Base-by-base conservation (phyloP, 1,139 yeast species). In the Geotrichum fermentans region DNA sequence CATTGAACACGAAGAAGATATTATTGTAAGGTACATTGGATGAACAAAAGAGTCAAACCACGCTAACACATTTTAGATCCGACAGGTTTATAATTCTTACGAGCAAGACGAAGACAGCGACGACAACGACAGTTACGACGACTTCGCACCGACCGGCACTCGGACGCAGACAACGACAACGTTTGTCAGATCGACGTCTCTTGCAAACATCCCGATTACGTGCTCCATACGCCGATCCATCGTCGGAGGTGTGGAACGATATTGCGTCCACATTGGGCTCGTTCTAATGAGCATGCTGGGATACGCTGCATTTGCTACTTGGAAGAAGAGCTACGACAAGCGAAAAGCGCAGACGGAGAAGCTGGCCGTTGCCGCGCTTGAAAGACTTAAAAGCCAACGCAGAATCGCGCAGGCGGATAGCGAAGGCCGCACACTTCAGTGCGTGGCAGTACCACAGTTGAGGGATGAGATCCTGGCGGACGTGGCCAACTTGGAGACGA, bases 401-500 rank as follows among this genome's bases (percentile, higher is more conserved):
- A 50, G 57, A 33, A 50, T 57, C 21, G 58, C 71, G 28, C 63
- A 63, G 20, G 51, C 56, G 34, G 74, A 69, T 50, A 33, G 61
- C 45, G 56, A 68, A n/a, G 73, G 74, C 7, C 47, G 63, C 49
- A 63, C 73, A 1, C 65, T 66, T 22, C 63, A 79, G 26, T 85
- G 75, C 60, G 70, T 88, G 51, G 88, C 92, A 17, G 75, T 86
- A 14, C 82, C 83, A 40, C 95, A 86, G 60, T 72, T 89, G 36
- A 74, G 96, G 48, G 96, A 88, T 64, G 74, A 79, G 53, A 26
- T 47, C 16, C 69, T 86, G 36, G 62, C 66, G 6, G 72, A 71
- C 32, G 56, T 61, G 42, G 64, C 72, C 2, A 71, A 73, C 76
- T 56, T 68, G 69, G 41, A 72, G 70, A 67, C 67, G 48, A 74